Evolutionary conservation across 2,329 filamentous ascomycete genomes (phyloP).

Genomic region (Colletotrichum tamarilloi): DNA sequence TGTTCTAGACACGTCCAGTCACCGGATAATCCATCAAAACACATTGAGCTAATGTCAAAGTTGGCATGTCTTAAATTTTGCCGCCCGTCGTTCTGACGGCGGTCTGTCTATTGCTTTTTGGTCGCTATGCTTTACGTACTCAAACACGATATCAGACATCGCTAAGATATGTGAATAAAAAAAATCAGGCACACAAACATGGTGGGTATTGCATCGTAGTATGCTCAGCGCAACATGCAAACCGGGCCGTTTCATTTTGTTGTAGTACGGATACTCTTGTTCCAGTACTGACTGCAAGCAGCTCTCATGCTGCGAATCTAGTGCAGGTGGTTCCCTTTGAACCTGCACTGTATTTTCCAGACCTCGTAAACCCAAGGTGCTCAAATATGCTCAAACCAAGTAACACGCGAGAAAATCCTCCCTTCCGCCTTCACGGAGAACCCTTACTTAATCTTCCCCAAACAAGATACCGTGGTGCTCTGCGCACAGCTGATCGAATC

Average conservation of each 20-base stretch:
- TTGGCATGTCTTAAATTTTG: not conserved
- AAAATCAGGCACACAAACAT: not conserved
- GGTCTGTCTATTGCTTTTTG: slow-evolving; percentile 17
- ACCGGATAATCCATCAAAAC: not conserved
- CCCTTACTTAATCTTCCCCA: slow-evolving; percentile 23
- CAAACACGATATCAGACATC: not conserved
- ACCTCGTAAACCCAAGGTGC: slow-evolving; percentile 14
- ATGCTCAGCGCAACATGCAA: slow-evolving; percentile 18
- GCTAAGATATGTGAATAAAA: slow-evolving; percentile 3
- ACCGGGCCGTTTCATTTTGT: slow-evolving; percentile 26
- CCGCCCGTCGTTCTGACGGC: not conserved
- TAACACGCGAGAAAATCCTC: not conserved
- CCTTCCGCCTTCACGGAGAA: not conserved
- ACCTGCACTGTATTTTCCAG: slow-evolving; percentile 14
- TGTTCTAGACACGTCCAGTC: not conserved
- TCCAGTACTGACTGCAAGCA: not conserved
- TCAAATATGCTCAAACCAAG: slow-evolving; percentile 11
- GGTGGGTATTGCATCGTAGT: slow-evolving; percentile 18
- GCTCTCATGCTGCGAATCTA: slow-evolving; percentile 8
- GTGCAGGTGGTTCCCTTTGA: slow-evolving; percentile 16
- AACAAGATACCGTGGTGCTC: slow-evolving; percentile 32
- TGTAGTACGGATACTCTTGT: not conserved
- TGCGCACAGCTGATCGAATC: slow-evolving; percentile 33
- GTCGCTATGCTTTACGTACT: slow-evolving; percentile 9
- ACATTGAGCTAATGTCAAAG: not conserved